These are phyloP conservation scores for Phaeotremella skinneri DNA, from an alignment of 768 basidiomycete genomes.

Conservation along the genomic window DNA sequence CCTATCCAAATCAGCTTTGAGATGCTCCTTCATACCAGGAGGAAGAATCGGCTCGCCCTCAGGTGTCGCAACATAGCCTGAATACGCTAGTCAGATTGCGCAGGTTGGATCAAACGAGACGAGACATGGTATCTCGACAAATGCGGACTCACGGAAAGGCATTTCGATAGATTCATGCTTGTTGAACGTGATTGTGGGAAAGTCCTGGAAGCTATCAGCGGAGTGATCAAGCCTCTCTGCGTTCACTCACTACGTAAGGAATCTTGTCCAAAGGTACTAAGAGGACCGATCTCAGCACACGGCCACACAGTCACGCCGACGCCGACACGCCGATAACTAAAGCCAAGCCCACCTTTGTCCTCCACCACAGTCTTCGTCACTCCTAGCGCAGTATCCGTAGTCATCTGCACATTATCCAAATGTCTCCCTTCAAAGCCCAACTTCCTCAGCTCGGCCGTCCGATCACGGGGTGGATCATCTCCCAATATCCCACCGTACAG, in stretches of 20 bases:
- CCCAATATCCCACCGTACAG: conserved; percentile 76
- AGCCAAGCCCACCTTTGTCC: conserved; percentile 59
- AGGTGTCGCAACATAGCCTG: conserved; percentile 57
- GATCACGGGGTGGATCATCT: conserved; percentile 92
- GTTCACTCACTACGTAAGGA: conserved; percentile 44
- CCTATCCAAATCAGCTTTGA: conserved; percentile 82
- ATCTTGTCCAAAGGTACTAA: conserved; percentile 68
- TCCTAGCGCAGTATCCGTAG: conserved; percentile 92
- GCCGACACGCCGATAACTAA: neutral
- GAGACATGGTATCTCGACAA: neutral
- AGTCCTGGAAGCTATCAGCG: conserved; percentile 60
- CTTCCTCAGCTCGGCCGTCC: conserved; percentile 80
- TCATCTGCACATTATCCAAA: conserved; percentile 90
- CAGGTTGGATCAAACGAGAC: neutral
- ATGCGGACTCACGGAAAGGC: conserved; percentile 76
- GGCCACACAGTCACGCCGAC: conserved; percentile 10
- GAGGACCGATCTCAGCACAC: neutral
- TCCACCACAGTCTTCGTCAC: conserved; percentile 80
- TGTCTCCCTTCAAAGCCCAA: conserved; percentile 84
- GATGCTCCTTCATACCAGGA: conserved; percentile 80
- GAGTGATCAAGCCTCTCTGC: conserved; percentile 23
- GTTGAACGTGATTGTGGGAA: conserved; percentile 86
- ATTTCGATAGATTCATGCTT: conserved; percentile 90
- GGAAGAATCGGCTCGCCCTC: conserved; percentile 71
- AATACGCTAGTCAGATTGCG: conserved; percentile 34